Evolutionary conservation across 106 monocot genomes (phyloP).

Genomic region (Allium fistulosum): DNA sequence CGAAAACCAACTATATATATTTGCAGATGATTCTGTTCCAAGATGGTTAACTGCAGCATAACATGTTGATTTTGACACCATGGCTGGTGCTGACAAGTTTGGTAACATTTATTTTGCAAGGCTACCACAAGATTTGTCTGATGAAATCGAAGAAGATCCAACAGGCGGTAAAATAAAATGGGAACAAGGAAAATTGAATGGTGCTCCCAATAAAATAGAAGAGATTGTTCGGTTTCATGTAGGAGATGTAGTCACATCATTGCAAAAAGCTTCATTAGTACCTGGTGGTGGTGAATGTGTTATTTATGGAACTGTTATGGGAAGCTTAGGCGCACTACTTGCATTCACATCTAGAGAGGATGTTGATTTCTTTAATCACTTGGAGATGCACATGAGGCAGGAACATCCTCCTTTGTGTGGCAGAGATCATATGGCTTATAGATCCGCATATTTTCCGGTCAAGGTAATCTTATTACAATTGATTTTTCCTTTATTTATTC

Average conservation of each 20-base stretch:
- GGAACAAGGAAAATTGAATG: slow-evolving; percentile 95
- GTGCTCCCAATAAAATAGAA: slow-evolving; percentile 93
- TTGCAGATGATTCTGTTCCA: slow-evolving; percentile 93
- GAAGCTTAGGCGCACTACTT: slow-evolving; percentile 89
- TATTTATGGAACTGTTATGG: slow-evolving; percentile 98
- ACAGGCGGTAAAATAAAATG: slow-evolving; percentile 98
- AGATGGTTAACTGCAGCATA: slow-evolving; percentile 87
- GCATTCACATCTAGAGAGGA: slow-evolving; percentile 93
- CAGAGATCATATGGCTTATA: slow-evolving; percentile 87
- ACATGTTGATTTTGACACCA: slow-evolving; percentile 95
- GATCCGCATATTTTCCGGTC: slow-evolving; percentile 97
- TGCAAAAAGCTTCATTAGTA: slow-evolving; percentile 91
- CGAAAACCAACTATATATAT: slow-evolving; percentile 89
- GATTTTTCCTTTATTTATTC: too few species aligned
- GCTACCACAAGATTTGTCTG: slow-evolving; percentile 83
- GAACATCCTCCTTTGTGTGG: slow-evolving; percentile 96
- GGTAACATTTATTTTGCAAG: slow-evolving; percentile 92
- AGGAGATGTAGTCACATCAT: slow-evolving; percentile 83
- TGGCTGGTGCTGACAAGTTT: slow-evolving; percentile 98
- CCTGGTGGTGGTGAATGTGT: slow-evolving; percentile 93
- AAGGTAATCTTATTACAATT: slow-evolving; percentile 40
- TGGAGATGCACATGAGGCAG: slow-evolving; percentile 99
- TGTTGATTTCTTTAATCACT: slow-evolving; percentile 93
- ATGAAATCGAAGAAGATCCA: slow-evolving; percentile 97
- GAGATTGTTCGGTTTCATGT: slow-evolving; percentile 99